Percentiles rank a stretch among this genome's conserved stretches.
Conservation (phyloP, 2,329 filamentous ascomycete species). For the Cladophialophora psammophila region DNA sequence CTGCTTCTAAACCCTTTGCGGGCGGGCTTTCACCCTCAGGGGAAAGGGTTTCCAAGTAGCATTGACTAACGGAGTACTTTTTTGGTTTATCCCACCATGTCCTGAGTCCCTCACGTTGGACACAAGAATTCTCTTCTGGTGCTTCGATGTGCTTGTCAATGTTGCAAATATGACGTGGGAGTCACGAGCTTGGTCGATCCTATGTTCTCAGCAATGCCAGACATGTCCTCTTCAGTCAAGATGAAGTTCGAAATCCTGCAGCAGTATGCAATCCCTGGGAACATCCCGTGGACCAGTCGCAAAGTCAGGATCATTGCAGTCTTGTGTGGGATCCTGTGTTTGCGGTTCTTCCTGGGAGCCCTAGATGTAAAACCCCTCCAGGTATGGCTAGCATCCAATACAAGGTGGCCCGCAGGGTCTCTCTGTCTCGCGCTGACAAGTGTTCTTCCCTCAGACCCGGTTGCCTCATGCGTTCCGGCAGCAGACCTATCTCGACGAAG, state of each 20-base stretch:
- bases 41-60: background rate
- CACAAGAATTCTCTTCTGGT: background rate
- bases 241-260: slow-evolving; percentile 5
- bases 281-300: slow-evolving; percentile 1
- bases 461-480: slow-evolving; percentile 5
- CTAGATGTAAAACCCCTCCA: background rate
- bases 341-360: background rate
- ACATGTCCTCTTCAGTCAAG: background rate
- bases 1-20: background rate
- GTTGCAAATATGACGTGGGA: background rate
- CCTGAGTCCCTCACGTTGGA: background rate
- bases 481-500: background rate
- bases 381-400: background rate
- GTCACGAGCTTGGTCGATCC: background rate
- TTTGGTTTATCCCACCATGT: slow-evolving; percentile 6
- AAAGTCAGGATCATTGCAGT: background rate
- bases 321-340: background rate
- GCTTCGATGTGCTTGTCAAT: background rate
- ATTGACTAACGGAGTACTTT: background rate
- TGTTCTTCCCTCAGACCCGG: background rate
- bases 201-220: background rate
- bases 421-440: background rate
- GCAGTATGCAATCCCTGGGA: slow-evolving; percentile 3
- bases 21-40: background rate
- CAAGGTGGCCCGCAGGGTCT: background rate